Evolutionary conservation across 2,329 filamentous ascomycete genomes (phyloP).

Genomic region (Stagonosporopsis vannaccii): DNA sequence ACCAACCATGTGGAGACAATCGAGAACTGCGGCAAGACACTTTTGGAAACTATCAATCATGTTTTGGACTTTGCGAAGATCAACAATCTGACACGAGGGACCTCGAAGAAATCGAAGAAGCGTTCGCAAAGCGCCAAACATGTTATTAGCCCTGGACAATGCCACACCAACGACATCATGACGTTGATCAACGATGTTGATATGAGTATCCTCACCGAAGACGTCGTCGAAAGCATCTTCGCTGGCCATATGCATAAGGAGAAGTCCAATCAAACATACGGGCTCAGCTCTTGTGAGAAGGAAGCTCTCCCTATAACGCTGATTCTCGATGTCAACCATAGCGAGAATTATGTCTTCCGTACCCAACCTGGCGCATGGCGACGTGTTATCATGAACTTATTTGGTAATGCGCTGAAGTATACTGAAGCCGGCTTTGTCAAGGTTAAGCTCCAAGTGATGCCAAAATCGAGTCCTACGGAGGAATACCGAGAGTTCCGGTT

Average conservation of each 20-base stretch:
- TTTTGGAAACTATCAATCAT: slow-evolving; percentile 53
- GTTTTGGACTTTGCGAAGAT: slow-evolving; percentile 53
- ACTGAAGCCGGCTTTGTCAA: slow-evolving; percentile 48
- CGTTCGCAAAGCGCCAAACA: slow-evolving; percentile 40
- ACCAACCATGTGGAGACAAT: slow-evolving; percentile 50
- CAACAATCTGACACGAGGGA: slow-evolving; percentile 45
- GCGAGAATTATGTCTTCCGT: slow-evolving; percentile 45
- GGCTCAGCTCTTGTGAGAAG: slow-evolving; percentile 24
- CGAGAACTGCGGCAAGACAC: slow-evolving; percentile 49
- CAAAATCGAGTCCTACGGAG: slow-evolving; percentile 26
- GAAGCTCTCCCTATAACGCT: slow-evolving; percentile 36
- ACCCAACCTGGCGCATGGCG: slow-evolving; percentile 50
- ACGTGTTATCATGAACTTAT: slow-evolving; percentile 51
- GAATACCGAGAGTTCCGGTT: slow-evolving; percentile 41
- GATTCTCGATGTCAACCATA: slow-evolving; percentile 47
- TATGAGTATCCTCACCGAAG: slow-evolving; percentile 45
- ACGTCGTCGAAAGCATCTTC: slow-evolving; percentile 49
- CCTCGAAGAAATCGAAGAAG: slow-evolving; percentile 41
- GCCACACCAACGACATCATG: slow-evolving; percentile 46
- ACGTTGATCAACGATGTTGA: slow-evolving; percentile 47
- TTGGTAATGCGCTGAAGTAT: slow-evolving; percentile 52
- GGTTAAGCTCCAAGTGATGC: slow-evolving; percentile 45
- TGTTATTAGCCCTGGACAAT: slow-evolving; percentile 38
- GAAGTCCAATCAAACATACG: slow-evolving; percentile 36
- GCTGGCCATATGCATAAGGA: slow-evolving; percentile 47